These are phyloP conservation scores for Colletotrichum tamarilloi DNA, from an alignment of 2,329 filamentous ascomycete genomes.

Conservation along the genomic window DNA sequence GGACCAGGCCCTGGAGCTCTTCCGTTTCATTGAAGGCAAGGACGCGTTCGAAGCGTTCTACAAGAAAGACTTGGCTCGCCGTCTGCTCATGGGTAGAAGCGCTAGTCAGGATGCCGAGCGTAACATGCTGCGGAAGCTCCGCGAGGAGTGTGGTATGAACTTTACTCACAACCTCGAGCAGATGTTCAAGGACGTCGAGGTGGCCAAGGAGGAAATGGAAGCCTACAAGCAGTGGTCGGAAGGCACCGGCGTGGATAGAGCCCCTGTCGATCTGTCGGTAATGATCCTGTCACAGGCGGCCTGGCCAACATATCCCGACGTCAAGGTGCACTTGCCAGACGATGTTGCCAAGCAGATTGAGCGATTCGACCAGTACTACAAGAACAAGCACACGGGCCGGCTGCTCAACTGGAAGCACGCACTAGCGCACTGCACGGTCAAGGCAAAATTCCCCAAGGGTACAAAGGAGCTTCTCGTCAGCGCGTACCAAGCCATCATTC, in stretches of 20 bases:
- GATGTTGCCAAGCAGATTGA: conserved; percentile 81
- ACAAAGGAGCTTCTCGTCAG: conserved; percentile 91
- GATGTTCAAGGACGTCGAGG: conserved; percentile 99
- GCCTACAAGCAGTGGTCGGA: conserved; percentile 77
- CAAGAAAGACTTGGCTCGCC: conserved; percentile 93
- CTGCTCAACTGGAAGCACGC: conserved; percentile 92
- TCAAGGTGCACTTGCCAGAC: conserved; percentile 76
- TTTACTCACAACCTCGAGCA: conserved; percentile 98
- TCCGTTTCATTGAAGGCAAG: conserved; percentile 97
- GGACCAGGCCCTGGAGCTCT: conserved; percentile 92
- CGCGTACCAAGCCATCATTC: conserved; percentile 90
- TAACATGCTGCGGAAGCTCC: conserved; percentile 92
- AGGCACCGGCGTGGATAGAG: conserved; percentile 45
- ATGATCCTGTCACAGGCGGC: conserved; percentile 91
- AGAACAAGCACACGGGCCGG: conserved; percentile 87
- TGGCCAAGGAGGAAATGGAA: conserved; percentile 92
- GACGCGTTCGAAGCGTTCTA: conserved; percentile 99
- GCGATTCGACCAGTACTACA: conserved; percentile 88
- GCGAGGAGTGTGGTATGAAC: conserved; percentile 90
- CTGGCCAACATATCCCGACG: conserved; percentile 91
- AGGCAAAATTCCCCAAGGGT: conserved; percentile 82
- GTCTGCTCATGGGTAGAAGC: conserved; percentile 90
- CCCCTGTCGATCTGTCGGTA: conserved; percentile 79
- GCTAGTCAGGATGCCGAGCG: conserved; percentile 95
- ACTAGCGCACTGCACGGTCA: conserved; percentile 90